phyloP scores from a whole-genome alignment of 768 basidiomycete species.

The Amanita muscaria region DNA sequence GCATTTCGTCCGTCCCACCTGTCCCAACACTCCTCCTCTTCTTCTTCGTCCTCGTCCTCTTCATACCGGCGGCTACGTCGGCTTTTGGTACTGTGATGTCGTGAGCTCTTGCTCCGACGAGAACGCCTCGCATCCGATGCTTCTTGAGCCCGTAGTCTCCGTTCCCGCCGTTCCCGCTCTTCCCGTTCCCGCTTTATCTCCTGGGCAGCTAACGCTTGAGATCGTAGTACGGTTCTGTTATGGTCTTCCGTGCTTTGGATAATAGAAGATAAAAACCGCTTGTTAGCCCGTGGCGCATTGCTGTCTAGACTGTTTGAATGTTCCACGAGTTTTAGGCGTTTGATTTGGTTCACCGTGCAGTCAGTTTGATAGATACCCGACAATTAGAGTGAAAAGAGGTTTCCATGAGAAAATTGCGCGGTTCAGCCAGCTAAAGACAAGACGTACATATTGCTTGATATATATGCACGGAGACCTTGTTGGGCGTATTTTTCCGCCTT shows the following conservation, averaged over 20 bases:
- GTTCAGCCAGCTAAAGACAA: background rate
- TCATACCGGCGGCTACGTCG: background rate
- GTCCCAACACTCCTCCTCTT: slow-evolving; percentile 38
- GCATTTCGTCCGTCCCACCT: slow-evolving; percentile 44
- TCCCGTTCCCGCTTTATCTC: slow-evolving; percentile 61
- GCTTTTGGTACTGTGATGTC: background rate
- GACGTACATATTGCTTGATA: slow-evolving; percentile 44
- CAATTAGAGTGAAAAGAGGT: too few species aligned
- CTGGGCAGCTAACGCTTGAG: slow-evolving; percentile 65
- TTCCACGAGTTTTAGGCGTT: background rate
- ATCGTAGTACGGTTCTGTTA: slow-evolving; percentile 73
- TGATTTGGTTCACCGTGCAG: background rate
- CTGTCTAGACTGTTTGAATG: slow-evolving; percentile 36
- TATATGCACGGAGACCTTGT: slow-evolving; percentile 72
- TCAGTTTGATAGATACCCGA: background rate
- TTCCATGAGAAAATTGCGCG: too few species aligned
- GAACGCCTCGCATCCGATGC: slow-evolving; percentile 51
- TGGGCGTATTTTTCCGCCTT: slow-evolving; percentile 75
- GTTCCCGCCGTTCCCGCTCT: slow-evolving; percentile 55
- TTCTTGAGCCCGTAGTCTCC: slow-evolving; percentile 64
- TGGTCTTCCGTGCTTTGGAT: slow-evolving; percentile 95
- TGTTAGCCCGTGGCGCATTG: slow-evolving; percentile 73
- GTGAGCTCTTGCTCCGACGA: background rate
- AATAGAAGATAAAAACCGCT: slow-evolving; percentile 75
- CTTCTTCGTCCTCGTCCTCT: slow-evolving; percentile 12